phyloP scores from a whole-genome alignment of 2,329 filamentous ascomycete species.

The Fusarium metavorans region DNA sequence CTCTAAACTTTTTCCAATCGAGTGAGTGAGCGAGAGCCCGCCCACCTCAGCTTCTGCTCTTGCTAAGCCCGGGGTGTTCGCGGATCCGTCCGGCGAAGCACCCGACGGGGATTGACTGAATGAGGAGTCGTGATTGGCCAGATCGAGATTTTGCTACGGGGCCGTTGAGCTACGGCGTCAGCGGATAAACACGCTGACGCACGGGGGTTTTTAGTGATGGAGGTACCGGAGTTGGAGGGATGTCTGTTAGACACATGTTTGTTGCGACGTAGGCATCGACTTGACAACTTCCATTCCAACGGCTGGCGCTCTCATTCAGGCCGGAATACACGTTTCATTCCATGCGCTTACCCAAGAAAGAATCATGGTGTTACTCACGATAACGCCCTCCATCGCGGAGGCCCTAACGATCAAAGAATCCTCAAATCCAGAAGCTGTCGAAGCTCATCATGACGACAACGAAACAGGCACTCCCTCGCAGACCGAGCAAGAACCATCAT shows the following conservation, averaged over 20 bases:
- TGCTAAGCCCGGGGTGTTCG: conserved; percentile 30
- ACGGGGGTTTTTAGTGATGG: conserved; percentile 5
- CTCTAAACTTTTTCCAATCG: conserved; percentile 46
- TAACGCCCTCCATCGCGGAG: conserved; percentile 76
- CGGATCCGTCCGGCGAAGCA: conserved; percentile 36
- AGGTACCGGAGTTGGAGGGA: conserved; percentile 20
- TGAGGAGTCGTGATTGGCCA: conserved; percentile 16
- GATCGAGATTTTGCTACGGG: neutral
- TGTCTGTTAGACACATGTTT: conserved; percentile 9
- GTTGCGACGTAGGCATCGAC: conserved; percentile 3
- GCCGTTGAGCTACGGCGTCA: conserved; percentile 23
- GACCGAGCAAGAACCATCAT: conserved; percentile 62
- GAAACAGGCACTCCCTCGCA: conserved; percentile 5
- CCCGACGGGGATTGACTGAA: conserved; percentile 12
- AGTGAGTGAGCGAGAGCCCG: conserved; percentile 12
- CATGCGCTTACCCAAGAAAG: too few relatives aligned
- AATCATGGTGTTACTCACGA: conserved; percentile 81
- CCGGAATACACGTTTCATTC: neutral
- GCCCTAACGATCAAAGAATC: conserved; percentile 60
- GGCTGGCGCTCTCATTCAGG: neutral
- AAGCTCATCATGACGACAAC: conserved; percentile 34
- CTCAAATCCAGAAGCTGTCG: conserved; percentile 6
- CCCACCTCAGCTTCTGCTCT: neutral
- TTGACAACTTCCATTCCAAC: neutral
- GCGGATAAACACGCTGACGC: conserved; percentile 29